Conservation (phyloP, 306 rosid species). For the Rubus idaeus region DNA sequence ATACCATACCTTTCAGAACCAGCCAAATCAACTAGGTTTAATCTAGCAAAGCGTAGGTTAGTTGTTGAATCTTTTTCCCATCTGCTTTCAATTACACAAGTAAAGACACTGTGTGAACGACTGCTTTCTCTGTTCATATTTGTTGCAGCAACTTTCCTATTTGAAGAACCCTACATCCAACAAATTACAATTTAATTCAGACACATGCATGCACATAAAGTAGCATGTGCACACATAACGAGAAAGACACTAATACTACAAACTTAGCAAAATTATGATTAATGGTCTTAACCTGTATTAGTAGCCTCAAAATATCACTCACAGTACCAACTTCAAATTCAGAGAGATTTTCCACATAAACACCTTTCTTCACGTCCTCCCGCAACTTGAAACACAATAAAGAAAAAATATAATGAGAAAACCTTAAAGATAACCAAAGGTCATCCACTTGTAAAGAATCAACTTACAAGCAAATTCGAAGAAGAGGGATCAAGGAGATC, state of each 20-base stretch:
- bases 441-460: slow-evolving; percentile 24
- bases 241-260: slow-evolving; percentile 10
- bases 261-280: slow-evolving; percentile 23
- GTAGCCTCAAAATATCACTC: slow-evolving; percentile 74
- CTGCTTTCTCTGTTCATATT: slow-evolving; percentile 99
- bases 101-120: slow-evolving; percentile 95
- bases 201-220: slow-evolving; percentile 8
- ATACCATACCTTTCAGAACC: slow-evolving; percentile 86
- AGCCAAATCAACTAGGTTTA: slow-evolving; percentile 95
- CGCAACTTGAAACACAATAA: slow-evolving; percentile 56
- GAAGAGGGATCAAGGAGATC: slow-evolving; percentile 94
- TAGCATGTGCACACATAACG: too few relatives aligned
- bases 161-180: slow-evolving; percentile 78
- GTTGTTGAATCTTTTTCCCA: slow-evolving; percentile 94
- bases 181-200: slow-evolving; percentile 34
- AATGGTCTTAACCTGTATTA: slow-evolving; percentile 59
- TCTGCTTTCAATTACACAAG: slow-evolving; percentile 92
- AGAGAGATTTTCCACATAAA: slow-evolving; percentile 91
- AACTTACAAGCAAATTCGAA: slow-evolving; percentile 83
- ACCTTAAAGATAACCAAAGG: slow-evolving; percentile 12
- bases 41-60: slow-evolving; percentile 86
- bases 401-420: slow-evolving; percentile 8
- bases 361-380: slow-evolving; percentile 90
- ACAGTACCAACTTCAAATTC: slow-evolving; percentile 86
- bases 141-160: slow-evolving; percentile 96